Evolutionary conservation across 768 basidiomycete species (phyloP).

Genomic region (Lenzites betulinus): DNA sequence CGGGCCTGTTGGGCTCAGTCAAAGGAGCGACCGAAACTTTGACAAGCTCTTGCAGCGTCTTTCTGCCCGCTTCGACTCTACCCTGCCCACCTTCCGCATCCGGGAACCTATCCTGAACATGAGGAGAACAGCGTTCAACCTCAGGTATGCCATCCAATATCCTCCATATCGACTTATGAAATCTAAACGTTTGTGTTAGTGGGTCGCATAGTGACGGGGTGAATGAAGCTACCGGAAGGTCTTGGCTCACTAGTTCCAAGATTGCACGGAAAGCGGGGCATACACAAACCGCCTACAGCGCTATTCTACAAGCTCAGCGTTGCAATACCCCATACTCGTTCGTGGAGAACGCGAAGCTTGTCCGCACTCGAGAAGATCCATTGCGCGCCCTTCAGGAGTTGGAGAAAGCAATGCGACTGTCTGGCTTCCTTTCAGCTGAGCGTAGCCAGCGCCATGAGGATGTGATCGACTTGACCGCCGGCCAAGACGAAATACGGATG

Average conservation of each 20-base stretch:
- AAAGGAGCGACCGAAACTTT: slow-evolving; percentile 35
- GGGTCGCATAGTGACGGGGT: slow-evolving; percentile 25
- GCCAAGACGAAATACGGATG: slow-evolving; percentile 9
- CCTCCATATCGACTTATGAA: background rate
- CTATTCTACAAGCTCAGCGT: slow-evolving; percentile 86
- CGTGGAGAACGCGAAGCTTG: slow-evolving; percentile 87
- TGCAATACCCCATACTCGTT: slow-evolving; percentile 73
- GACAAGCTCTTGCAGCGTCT: slow-evolving; percentile 51
- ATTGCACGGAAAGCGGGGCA: slow-evolving; percentile 95
- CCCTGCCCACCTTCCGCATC: slow-evolving; percentile 84
- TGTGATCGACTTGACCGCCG: slow-evolving; percentile 11
- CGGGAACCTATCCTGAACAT: slow-evolving; percentile 90
- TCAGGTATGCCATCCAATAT: slow-evolving; percentile 49
- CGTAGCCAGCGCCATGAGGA: slow-evolving; percentile 1
- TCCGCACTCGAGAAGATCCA: slow-evolving; percentile 76
- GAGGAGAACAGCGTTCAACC: slow-evolving; percentile 75
- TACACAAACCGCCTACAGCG: slow-evolving; percentile 95
- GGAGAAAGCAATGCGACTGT: slow-evolving; percentile 64
- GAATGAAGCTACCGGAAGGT: slow-evolving; percentile 68
- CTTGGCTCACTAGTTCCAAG: slow-evolving; percentile 94
- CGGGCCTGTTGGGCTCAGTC: slow-evolving; percentile 30
- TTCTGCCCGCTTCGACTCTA: slow-evolving; percentile 66
- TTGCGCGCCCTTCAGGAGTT: slow-evolving; percentile 86
- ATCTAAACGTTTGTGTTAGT: background rate
- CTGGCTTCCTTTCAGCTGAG: slow-evolving; percentile 4